These are phyloP conservation scores for Apiosordaria backusii DNA, from an alignment of 495 filamentous ascomycete genomes.

Conservation along the genomic window DNA sequence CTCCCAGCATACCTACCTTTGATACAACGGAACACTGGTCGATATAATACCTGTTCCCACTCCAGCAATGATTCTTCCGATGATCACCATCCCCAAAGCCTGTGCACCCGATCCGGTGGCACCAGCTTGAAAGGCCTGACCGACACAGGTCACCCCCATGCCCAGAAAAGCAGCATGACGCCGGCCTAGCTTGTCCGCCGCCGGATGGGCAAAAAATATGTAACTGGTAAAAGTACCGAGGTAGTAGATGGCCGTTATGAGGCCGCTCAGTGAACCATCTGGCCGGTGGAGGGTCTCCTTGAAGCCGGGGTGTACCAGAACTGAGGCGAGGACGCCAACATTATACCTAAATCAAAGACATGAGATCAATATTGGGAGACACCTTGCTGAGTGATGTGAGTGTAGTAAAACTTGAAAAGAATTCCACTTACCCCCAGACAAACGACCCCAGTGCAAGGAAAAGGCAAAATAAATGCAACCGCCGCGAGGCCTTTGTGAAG, in stretches of 20 bases:
- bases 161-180: slow-evolving; percentile 48
- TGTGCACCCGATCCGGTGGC: slow-evolving; percentile 33
- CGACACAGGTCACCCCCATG: slow-evolving; percentile 43
- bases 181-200: slow-evolving; percentile 48
- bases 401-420: neutral
- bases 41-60: slow-evolving; percentile 51
- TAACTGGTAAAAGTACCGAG: slow-evolving; percentile 55
- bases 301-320: slow-evolving; percentile 54
- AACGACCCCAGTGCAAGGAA: slow-evolving; percentile 57
- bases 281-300: slow-evolving; percentile 41
- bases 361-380: no score
- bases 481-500: slow-evolving; percentile 38
- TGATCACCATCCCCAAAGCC: slow-evolving; percentile 51
- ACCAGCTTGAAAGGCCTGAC: slow-evolving; percentile 44
- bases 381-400: neutral
- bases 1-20: slow-evolving; percentile 36
- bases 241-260: slow-evolving; percentile 57
- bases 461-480: slow-evolving; percentile 46
- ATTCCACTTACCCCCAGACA: slow-evolving; percentile 49
- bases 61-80: slow-evolving; percentile 50
- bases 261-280: slow-evolving; percentile 41
- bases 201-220: slow-evolving; percentile 49
- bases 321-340: slow-evolving; percentile 54
- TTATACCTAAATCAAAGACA: slow-evolving; percentile 46
- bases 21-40: slow-evolving; percentile 55